Percentiles rank a stretch among this genome's conserved stretches.
These are phyloP conservation scores for Mucor saturninus DNA, from an alignment of 371 early-diverging fungal genomes.

Conservation along the genomic window DNA sequence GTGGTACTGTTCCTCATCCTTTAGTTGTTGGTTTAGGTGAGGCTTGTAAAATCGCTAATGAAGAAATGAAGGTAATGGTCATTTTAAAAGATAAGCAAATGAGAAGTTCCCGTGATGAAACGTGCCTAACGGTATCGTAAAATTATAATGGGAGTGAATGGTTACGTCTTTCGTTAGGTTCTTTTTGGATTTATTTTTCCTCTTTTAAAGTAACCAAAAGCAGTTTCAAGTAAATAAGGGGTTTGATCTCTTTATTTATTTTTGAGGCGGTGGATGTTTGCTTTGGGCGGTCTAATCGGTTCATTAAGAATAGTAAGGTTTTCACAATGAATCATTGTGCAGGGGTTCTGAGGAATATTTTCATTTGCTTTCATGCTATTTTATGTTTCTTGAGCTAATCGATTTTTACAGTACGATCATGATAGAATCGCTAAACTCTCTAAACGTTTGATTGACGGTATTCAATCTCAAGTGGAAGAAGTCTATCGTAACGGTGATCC, in stretches of 20 bases:
- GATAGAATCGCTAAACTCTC: conserved; percentile 77
- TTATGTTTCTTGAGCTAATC: not conserved
- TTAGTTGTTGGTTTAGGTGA: conserved; percentile 97
- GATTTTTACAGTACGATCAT: conserved; percentile 74
- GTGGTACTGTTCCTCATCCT: conserved; percentile 98
- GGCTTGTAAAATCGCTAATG: conserved; percentile 87
- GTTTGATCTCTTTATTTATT: conserved; percentile 4
- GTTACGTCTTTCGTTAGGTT: conserved; percentile 12
- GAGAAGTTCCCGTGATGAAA: conserved; percentile 33
- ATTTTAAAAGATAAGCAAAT: not conserved
- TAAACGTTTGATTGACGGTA: conserved; percentile 79
- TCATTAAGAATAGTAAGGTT: conserved; percentile 26
- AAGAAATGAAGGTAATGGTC: conserved; percentile 89
- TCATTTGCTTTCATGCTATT: conserved; percentile 1
- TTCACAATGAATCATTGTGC: conserved; percentile 62
- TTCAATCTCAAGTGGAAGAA: conserved; percentile 76
- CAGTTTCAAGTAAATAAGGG: not conserved
- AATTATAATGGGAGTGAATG: conserved; percentile 33
- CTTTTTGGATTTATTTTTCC: not conserved
- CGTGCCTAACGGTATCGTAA: conserved; percentile 36
- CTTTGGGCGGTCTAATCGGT: too few species aligned
- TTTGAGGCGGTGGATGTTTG: too few species aligned
- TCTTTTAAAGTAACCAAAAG: not conserved
- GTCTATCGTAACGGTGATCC: conserved; percentile 93
- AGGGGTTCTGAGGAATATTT: conserved; percentile 67